Conservation (phyloP, 148 eudicot genomes). For the Fagopyrum esculentum region DNA sequence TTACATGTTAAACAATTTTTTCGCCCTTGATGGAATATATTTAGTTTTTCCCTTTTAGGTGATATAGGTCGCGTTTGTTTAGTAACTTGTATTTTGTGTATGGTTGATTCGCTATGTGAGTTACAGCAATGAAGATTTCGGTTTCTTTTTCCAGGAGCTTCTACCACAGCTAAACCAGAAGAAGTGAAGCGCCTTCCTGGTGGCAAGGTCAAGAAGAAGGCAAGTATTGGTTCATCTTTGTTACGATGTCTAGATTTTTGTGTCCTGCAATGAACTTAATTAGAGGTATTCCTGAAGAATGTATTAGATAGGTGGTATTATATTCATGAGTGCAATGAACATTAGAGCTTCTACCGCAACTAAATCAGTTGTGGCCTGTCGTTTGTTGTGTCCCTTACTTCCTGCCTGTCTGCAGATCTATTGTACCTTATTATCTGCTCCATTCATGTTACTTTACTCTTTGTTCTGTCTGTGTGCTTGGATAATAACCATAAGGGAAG, state of each 20-base stretch:
- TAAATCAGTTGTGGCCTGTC: not conserved
- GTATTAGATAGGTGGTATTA: not conserved
- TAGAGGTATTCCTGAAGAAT: not conserved
- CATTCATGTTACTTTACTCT: not conserved
- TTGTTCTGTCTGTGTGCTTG: not conserved
- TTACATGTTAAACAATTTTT: too few relatives aligned
- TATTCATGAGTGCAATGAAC: not conserved
- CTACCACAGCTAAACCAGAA: slow-evolving; percentile 69
- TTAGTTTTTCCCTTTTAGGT: too few relatives aligned
- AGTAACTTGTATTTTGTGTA: not conserved
- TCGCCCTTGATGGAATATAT: too few relatives aligned
- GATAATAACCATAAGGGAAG: not conserved
- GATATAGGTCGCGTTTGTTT: not conserved
- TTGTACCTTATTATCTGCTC: not conserved
- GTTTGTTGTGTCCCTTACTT: too few relatives aligned
- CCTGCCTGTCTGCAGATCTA: not conserved
- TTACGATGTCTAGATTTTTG: not conserved
- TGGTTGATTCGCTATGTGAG: not conserved
- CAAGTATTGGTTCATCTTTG: not conserved
- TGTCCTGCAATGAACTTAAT: not conserved
- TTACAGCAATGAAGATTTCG: not conserved
- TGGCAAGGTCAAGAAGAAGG: slow-evolving; percentile 92
- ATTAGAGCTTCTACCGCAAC: too few relatives aligned
- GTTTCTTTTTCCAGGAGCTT: slow-evolving; percentile 38
- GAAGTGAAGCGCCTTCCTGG: slow-evolving; percentile 96